A percentile compares a stretch with the other conserved stretches of the same genome.
These are phyloP conservation scores for Evernia prunastri DNA, from an alignment of 495 filamentous ascomycete genomes.

Conservation along the genomic window DNA sequence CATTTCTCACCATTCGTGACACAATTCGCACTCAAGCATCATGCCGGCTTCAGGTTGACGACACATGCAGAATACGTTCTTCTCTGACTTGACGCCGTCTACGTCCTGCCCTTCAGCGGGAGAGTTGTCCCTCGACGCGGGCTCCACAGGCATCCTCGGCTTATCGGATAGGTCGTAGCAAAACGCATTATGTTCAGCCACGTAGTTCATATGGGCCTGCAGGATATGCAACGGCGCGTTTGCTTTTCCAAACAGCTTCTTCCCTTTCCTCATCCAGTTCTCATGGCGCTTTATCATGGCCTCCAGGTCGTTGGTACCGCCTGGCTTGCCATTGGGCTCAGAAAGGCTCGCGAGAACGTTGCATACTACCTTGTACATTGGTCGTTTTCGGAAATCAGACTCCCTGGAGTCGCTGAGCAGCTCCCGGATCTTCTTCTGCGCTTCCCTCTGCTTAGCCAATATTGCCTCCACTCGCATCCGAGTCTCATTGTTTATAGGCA, in stretches of 20 bases:
- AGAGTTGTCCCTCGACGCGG: constrained; percentile 76
- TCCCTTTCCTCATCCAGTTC: constrained; percentile 98
- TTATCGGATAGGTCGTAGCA: constrained; percentile 93
- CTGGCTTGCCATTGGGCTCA: constrained; percentile 84
- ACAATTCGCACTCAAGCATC: constrained; percentile 99
- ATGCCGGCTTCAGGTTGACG: constrained; percentile 87
- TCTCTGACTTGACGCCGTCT: constrained; percentile 42
- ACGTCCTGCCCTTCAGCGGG: constrained; percentile 58
- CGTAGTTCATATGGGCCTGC: constrained; percentile 88
- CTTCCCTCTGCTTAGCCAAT: constrained; percentile 91
- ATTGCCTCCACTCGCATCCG: constrained; percentile 82
- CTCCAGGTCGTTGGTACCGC: constrained; percentile 85
- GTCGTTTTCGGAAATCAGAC: constrained; percentile 67
- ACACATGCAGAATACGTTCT: constrained; percentile 97
- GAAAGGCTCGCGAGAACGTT: constrained; percentile 82
- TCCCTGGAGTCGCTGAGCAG: constrained; percentile 72
- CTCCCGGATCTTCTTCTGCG: constrained; percentile 75
- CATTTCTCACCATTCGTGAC: constrained; percentile 81
- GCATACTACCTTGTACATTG: constrained; percentile 83
- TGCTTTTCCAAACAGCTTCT: constrained; percentile 97
- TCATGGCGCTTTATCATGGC: constrained; percentile 93
- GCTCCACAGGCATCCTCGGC: constrained; percentile 84
- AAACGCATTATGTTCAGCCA: constrained; percentile 75
- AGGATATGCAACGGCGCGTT: constrained; percentile 96
- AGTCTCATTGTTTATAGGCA: constrained; percentile 79